phyloP scores from a whole-genome alignment of 2,329 filamentous ascomycete genomes.

The Stachybotrys chlorohalonatus region DNA sequence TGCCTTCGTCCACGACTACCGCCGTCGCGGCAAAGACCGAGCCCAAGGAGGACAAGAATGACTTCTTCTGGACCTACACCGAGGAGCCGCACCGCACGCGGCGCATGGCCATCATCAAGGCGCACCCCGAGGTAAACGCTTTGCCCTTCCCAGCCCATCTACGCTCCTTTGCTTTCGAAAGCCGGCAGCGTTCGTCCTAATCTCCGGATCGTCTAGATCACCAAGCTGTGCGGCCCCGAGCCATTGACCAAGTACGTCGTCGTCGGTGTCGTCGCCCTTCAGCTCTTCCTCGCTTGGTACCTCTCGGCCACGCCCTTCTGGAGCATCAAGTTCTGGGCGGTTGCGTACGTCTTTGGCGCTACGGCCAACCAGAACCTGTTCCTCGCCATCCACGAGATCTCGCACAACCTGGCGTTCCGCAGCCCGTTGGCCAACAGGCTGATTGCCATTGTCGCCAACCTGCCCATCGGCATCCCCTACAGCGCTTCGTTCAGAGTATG shows the following conservation, averaged over 20 bases:
- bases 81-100: conserved; percentile 93
- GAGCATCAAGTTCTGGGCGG: conserved; percentile 75
- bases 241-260: conserved; percentile 94
- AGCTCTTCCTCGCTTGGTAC: conserved; percentile 67
- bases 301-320: conserved; percentile 71
- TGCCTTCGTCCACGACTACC: conserved; percentile 20
- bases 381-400: conserved; percentile 97
- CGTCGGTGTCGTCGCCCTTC: conserved; percentile 69
- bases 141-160: conserved; percentile 1
- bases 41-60: conserved; percentile 21
- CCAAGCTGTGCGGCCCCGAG: conserved; percentile 93
- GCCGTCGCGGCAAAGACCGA: conserved; percentile 21
- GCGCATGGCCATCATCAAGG: conserved; percentile 91
- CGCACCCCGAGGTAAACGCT: conserved; percentile 74
- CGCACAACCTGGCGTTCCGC: conserved; percentile 90
- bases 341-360: conserved; percentile 85
- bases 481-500: conserved; percentile 85
- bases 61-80: conserved; percentile 98
- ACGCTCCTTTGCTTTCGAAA: neutral
- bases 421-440: conserved; percentile 72
- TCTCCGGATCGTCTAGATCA: conserved; percentile 50
- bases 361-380: conserved; percentile 98
- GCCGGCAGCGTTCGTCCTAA: neutral
- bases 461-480: conserved; percentile 93
- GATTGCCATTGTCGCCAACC: conserved; percentile 86